Evolutionary conservation across 345 rosid genomes (phyloP), one percentile per base, ranked within the genome.

Genomic region (Ceriops zippeliana): DNA sequence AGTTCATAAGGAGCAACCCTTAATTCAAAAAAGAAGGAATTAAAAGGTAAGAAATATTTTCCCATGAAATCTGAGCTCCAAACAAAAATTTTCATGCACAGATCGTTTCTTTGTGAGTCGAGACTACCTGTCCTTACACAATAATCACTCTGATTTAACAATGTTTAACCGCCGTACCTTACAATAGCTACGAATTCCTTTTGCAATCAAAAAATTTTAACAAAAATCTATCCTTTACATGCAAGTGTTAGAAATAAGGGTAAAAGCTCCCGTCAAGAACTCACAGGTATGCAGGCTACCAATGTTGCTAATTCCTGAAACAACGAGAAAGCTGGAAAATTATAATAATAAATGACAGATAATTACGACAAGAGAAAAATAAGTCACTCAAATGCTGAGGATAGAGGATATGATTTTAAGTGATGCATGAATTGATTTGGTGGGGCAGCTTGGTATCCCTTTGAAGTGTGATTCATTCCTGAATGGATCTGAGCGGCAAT

Each of bases 201-300:
- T 24, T 24, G 26, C 26, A 24, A 24, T 24, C 26, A 24, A 24
- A 24, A 24, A 24, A 24, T 24, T 24, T 24, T 24, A 24, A 24
- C 26, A 24, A 24, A 24, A 2, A 38, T 38, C 13, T 38, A 38
- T 38, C 46, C 46, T 38, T 38, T 38, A 38, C 47, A 11, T 10
- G 16, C 17, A 37, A 37, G 46, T 37, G 47, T 42, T 2, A 42
- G 37, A 15, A 58, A 42, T 11, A 42, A 42, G 11, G 47, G 47
- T 11, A 42, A 42, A 42, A 42, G 47, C 13, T 15, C 47, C 47
- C 0, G 13, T 42, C 76, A 49, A 37, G 53, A 65, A 89, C 96
- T 86, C 78, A 93, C 97, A 84, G 70, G 79, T 66, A 79, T 62
- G 68, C 67, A 46, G 96, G 93, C 69, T 3, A 30, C 72, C 70